Conservation (phyloP, 306 rosid species). For the Corylus avellana region DNA sequence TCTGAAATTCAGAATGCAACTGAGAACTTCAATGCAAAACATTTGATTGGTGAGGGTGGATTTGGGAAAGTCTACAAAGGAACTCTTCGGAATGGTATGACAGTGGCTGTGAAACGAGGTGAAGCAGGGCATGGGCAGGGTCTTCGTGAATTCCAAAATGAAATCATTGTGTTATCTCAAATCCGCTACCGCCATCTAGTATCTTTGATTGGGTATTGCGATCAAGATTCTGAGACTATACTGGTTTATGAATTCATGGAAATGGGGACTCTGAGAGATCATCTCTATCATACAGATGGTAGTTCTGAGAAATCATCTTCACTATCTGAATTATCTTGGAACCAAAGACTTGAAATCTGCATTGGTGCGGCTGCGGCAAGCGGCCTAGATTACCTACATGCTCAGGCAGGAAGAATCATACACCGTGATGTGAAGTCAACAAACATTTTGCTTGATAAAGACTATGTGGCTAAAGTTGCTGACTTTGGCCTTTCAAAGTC, state of each 20-base stretch:
- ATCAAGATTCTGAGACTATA: slow-evolving; percentile 13
- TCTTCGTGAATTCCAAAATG: slow-evolving; percentile 11
- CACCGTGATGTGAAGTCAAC: slow-evolving; percentile 28
- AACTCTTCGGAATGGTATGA: not conserved
- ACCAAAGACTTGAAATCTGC: slow-evolving; percentile 19
- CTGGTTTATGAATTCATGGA: slow-evolving; percentile 30
- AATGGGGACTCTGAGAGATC: slow-evolving; percentile 17
- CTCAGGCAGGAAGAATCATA: slow-evolving; percentile 7
- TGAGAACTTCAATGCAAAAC: slow-evolving; percentile 1
- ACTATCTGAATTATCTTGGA: slow-evolving; percentile 10
- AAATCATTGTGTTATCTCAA: slow-evolving; percentile 8
- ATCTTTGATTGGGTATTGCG: slow-evolving; percentile 15
- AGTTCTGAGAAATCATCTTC: not conserved
- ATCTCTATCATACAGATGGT: slow-evolving; percentile 1
- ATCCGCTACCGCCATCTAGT: slow-evolving; percentile 17
- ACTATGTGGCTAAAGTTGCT: slow-evolving; percentile 43
- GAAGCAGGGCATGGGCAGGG: slow-evolving; percentile 15
- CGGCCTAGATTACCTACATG: slow-evolving; percentile 20
- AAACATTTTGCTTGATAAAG: slow-evolving; percentile 17
- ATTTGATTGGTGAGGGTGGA: slow-evolving; percentile 27
- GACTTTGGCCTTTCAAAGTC: slow-evolving; percentile 60
- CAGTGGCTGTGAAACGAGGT: slow-evolving; percentile 33
- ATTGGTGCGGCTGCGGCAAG: slow-evolving; percentile 26
- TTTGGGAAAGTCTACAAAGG: slow-evolving; percentile 29
- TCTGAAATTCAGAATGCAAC: not conserved